phyloP scores from a whole-genome alignment of 169 alveolate genomes.

The Blepharisma undulans region DNA sequence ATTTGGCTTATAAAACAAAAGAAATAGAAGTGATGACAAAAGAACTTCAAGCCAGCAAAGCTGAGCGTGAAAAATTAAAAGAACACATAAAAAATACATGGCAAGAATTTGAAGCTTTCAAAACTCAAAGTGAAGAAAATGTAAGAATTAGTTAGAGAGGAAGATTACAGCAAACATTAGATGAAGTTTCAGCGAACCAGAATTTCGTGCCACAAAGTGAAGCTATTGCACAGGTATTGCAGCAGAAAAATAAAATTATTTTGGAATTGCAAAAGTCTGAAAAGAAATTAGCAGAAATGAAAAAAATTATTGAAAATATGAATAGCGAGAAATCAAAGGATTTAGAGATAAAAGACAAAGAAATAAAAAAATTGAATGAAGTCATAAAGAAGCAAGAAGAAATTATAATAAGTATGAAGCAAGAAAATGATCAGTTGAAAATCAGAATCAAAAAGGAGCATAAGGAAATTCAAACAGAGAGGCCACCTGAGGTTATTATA shows the following conservation, averaged over 20 bases:
- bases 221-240: background rate
- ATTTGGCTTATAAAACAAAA: background rate
- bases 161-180: background rate
- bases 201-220: background rate
- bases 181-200: background rate
- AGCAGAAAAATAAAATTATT: background rate
- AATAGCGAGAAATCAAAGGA: background rate
- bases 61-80: background rate
- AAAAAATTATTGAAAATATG: background rate
- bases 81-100: constrained; percentile 15
- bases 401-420: background rate
- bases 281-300: background rate
- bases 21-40: background rate
- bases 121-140: background rate
- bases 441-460: background rate
- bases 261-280: background rate
- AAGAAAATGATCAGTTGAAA: background rate
- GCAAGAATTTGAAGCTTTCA: background rate
- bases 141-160: background rate
- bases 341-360: background rate
- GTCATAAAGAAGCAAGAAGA: background rate
- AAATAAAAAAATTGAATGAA: background rate
- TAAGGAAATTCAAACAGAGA: background rate
- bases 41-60: background rate
- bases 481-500: background rate